Base-by-base conservation (phyloP, 2,329 filamentous ascomycete species). In the Coniella lustricola region DNA sequence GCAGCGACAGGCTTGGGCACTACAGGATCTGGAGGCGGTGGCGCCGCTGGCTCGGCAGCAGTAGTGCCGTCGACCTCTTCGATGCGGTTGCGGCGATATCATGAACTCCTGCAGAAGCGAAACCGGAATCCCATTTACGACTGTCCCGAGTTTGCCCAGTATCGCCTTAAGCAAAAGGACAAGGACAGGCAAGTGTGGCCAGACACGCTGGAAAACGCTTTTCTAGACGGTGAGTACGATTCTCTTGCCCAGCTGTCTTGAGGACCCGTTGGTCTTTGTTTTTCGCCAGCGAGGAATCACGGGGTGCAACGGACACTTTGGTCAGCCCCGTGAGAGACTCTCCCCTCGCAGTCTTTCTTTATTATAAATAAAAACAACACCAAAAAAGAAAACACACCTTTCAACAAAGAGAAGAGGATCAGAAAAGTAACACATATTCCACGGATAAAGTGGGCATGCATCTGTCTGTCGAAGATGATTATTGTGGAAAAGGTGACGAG, bases 151-250 rank as follows among this genome's bases (percentile, higher is more conserved):
- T 85, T 85, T 58, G 74, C 77, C 51, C 77, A 81, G 56, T 85
- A 85, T 63, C 76, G 82, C 56, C 75, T 76, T 60, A 77, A 81
- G 61, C 81, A 84, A 63, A 75, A 73, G 53, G 77, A 81, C 63
- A 82, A 83, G 61, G 77, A 79, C 50, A 73, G 82, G 58, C 71
- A 74, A 52, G 78, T 74, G 62, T 77, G 82, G 82, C 70, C 82
- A 46, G 71, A 79, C 3, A 73, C 79, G 55, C 69, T 85, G 8
- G 82, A 85, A 60, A 73, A 79, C 68, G 77, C 79, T 31, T 85
- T 85, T 58, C 73, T 85, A 51, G 81, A 85, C 65, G 79, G 81
- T 84, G 65, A 67, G 74, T 60, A 44, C 10, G 18, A 12, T 35
- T 43, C 13, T 14, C n/a, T 22, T 22, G 21, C 5, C 29, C 22